phyloP scores from a whole-genome alignment of 257 asterid genomes.

The Solanum clarkiae region DNA sequence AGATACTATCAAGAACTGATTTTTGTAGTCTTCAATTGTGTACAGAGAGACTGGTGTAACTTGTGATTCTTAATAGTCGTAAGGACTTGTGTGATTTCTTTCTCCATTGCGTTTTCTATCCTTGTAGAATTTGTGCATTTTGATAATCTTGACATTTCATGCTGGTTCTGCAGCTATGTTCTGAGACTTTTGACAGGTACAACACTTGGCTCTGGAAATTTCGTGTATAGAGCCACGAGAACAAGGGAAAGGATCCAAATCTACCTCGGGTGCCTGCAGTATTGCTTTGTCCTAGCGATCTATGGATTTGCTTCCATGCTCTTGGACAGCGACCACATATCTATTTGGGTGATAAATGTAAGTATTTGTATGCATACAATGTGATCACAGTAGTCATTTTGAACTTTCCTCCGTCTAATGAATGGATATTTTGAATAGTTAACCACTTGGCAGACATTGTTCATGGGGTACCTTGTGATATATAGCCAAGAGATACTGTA shows the following conservation, averaged over 20 bases:
- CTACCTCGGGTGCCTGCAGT: background rate
- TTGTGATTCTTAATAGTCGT: background rate
- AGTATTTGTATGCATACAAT: background rate
- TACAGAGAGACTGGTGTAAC: background rate
- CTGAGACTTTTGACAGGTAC: background rate
- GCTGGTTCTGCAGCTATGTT: background rate
- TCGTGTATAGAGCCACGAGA: background rate
- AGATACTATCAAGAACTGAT: background rate
- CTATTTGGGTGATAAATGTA: background rate
- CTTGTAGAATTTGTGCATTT: too few relatives aligned
- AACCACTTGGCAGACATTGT: background rate
- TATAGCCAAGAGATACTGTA: background rate
- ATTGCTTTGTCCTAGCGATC: background rate
- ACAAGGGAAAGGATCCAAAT: background rate
- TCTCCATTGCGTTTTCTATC: too few relatives aligned
- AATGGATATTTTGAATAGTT: background rate
- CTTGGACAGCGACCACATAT: background rate
- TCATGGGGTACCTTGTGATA: background rate
- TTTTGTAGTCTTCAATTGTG: background rate
- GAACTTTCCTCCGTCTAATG: background rate
- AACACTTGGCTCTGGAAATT: background rate
- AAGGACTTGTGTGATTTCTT: background rate
- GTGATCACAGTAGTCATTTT: background rate
- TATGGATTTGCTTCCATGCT: background rate
- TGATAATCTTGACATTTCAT: background rate